Percentiles rank a stretch among this genome's conserved stretches.
These are phyloP conservation scores for Xylaria sp. DNA, from an alignment of 2,329 filamentous ascomycete genomes.

Conservation along the genomic window DNA sequence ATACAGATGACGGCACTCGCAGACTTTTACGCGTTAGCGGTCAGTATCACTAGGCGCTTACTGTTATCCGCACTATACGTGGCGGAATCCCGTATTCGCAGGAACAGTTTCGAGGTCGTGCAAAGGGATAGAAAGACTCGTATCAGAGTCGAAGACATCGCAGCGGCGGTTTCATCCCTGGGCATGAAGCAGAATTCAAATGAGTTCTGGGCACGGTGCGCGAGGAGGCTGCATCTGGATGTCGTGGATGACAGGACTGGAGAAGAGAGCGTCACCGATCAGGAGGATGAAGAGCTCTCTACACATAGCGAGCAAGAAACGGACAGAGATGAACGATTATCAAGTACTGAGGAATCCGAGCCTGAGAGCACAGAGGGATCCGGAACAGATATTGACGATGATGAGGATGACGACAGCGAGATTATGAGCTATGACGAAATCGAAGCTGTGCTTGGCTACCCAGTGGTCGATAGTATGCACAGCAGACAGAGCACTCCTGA, in stretches of 20 bases:
- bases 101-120: constrained; percentile 50
- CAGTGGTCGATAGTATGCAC: background rate
- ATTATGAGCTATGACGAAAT: constrained; percentile 57
- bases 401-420: constrained; percentile 37
- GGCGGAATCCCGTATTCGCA: constrained; percentile 73
- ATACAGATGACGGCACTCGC: constrained; percentile 79
- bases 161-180: constrained; percentile 60
- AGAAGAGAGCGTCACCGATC: constrained; percentile 45
- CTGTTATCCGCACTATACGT: constrained; percentile 76
- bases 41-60: constrained; percentile 75
- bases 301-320: constrained; percentile 8
- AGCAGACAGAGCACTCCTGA: constrained; percentile 3
- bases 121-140: constrained; percentile 41
- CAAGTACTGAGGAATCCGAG: background rate
- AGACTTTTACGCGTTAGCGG: constrained; percentile 75
- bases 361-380: constrained; percentile 10
- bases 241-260: constrained; percentile 55
- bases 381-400: constrained; percentile 32
- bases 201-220: constrained; percentile 59
- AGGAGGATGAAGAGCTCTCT: constrained; percentile 21
- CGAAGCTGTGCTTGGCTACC: constrained; percentile 52
- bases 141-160: constrained; percentile 58
- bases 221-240: constrained; percentile 60
- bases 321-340: background rate
- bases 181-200: constrained; percentile 53